Evolutionary conservation across 1,284 basidiomycete species (phyloP).

Genomic region (Tilletia horrida): DNA sequence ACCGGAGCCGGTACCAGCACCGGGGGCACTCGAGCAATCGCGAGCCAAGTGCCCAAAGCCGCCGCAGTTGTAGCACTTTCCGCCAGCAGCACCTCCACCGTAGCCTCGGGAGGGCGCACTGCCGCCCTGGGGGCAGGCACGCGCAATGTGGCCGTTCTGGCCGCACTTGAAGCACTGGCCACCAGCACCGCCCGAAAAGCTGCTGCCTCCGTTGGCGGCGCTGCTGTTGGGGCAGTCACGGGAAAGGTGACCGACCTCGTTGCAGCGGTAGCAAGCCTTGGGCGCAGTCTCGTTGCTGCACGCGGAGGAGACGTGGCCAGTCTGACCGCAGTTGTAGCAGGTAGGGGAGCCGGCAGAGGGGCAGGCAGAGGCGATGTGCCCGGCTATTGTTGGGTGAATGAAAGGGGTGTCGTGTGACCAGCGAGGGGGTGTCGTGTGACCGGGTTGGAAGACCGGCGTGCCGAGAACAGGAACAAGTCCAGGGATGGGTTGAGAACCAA

Average conservation of each 20-base stretch:
- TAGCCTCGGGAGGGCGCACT: conserved; percentile 23
- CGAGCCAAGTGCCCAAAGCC: conserved; percentile 49
- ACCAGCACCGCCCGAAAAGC: conserved; percentile 26
- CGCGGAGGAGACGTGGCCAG: conserved; percentile 47
- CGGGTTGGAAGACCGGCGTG: too few relatives aligned
- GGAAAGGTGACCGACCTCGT: conserved; percentile 45
- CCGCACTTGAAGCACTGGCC: conserved; percentile 48
- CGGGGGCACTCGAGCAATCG: conserved; percentile 45
- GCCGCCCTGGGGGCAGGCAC: conserved; percentile 41
- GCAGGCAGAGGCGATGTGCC: conserved; percentile 50
- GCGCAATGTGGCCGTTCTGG: conserved; percentile 45
- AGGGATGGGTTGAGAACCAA: too few relatives aligned
- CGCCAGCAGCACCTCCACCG: conserved; percentile 29
- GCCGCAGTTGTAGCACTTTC: conserved; percentile 52
- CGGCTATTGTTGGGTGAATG: conserved; percentile 29
- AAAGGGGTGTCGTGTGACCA: conserved; percentile 9
- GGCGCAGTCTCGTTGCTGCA: conserved; percentile 50
- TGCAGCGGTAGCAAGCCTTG: conserved; percentile 53
- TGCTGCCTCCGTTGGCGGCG: conserved; percentile 21
- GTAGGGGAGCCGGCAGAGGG: conserved; percentile 48
- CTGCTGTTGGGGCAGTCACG: conserved; percentile 47
- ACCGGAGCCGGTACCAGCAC: conserved; percentile 24
- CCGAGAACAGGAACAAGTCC: too few relatives aligned
- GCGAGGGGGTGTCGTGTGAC: conserved; percentile 8
- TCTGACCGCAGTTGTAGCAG: conserved; percentile 48